Evolutionary conservation across 306 rosid genomes (phyloP).

Genomic region (Quillaja saponaria): DNA sequence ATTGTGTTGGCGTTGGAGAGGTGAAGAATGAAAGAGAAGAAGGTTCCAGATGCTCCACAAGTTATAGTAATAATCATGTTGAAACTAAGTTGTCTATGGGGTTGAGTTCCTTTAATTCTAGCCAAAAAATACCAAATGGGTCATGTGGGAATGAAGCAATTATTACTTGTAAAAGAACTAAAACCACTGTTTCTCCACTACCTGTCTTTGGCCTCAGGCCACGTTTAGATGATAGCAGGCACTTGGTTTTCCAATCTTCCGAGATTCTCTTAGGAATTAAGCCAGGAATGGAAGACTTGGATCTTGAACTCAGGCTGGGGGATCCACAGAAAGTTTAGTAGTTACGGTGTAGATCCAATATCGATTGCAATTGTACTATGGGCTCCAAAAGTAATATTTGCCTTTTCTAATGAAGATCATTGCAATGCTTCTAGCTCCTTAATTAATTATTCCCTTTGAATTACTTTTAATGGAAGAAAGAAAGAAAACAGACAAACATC

Average conservation of each 20-base stretch:
- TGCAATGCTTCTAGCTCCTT: background rate
- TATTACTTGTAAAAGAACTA: constrained; percentile 42
- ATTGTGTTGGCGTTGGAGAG: constrained; percentile 19
- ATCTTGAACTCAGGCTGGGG: constrained; percentile 95
- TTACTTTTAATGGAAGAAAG: background rate
- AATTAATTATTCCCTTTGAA: background rate
- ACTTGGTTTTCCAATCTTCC: constrained; percentile 34
- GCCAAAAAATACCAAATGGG: constrained; percentile 33
- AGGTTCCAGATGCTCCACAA: constrained; percentile 9
- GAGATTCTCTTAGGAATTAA: constrained; percentile 33
- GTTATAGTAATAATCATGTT: constrained; percentile 35
- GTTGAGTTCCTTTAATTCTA: constrained; percentile 37
- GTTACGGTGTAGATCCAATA: background rate
- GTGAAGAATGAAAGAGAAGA: constrained; percentile 34
- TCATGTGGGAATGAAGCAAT: constrained; percentile 32
- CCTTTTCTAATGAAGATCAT: background rate
- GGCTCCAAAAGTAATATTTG: constrained; percentile 19
- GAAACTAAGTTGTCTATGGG: constrained; percentile 62
- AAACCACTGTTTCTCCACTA: constrained; percentile 37
- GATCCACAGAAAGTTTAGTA: constrained; percentile 44
- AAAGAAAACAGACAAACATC: constrained; percentile 10
- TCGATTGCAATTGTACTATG: constrained; percentile 9
- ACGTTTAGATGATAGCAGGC: constrained; percentile 33
- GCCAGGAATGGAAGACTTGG: constrained; percentile 59
- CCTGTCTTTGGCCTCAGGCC: constrained; percentile 36